Evolutionary conservation across 2,329 filamentous ascomycete species (phyloP), one percentile per base, ranked within the genome.

Genomic region (Xylaria sp.): DNA sequence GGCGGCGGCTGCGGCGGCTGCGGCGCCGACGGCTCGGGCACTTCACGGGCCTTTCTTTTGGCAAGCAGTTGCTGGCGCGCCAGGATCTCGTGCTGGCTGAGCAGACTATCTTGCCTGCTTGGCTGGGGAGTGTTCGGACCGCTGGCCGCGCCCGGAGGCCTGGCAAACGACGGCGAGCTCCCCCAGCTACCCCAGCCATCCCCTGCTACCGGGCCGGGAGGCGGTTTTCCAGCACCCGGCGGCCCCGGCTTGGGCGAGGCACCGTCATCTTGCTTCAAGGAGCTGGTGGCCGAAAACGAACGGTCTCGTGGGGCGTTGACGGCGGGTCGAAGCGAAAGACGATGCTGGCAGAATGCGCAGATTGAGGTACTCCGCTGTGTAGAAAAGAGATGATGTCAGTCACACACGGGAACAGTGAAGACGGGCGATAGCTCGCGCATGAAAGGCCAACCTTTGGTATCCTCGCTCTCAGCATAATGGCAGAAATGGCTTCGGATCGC

Each of bases 381-480:
- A 54, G 7, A 9, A 41, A 37, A 47, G 51, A 37, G 20, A 34
- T 13, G 9, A n/a, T n/a, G 40, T 62, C 50, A 63, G 60, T 18
- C 29, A 44, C 4, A 21, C 34, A 16, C 17, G 46, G 44, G 9
- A 21, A 11, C 2, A 18, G 39, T 4, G 51, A 45, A n/a, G 39
- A n/a, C 40, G 37, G 37, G 9, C 18, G 43, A 20, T 29, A 17
- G 8, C 11, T 18, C n/a, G 1, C 11, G 16, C 9, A 13, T 17
- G 3, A 18, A 48, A 52, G n/a, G n/a, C 60, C 39, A 39, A 70
- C 68, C 65, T 61, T 62, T 39, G 55, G 59, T 54, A 66, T 24
- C 17, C 65, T 64, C 56, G 66, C 60, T 66, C 66, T 67, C 24
- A 70, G 54, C 68, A 70, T 70, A 54, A 51, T 69, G 62, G 55